These are phyloP conservation scores for Camellia granthamiana DNA, from an alignment of 148 eudicot species.

Conservation along the genomic window DNA sequence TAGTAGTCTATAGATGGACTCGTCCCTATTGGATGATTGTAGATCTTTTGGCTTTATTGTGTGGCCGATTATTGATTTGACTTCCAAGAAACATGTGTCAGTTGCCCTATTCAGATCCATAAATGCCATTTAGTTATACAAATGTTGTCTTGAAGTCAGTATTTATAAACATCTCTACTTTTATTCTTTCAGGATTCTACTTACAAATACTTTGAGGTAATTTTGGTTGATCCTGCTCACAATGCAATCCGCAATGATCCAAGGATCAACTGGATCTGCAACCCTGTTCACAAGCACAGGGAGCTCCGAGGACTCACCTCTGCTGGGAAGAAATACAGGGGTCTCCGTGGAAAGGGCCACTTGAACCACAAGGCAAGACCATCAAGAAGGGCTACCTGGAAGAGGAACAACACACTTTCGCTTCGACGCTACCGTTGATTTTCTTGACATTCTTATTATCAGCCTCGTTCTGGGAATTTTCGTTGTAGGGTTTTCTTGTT, in stretches of 20 bases:
- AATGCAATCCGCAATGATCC: constrained; percentile 46
- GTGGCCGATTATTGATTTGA: neutral
- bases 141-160: neutral
- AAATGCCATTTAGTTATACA: neutral
- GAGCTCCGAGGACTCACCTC: constrained; percentile 56
- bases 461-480: neutral
- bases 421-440: constrained; percentile 46
- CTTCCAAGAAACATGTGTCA: neutral
- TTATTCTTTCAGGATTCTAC: constrained; percentile 40
- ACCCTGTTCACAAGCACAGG: constrained; percentile 57
- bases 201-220: constrained; percentile 49
- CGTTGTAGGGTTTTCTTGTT: neutral
- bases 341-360: constrained; percentile 48
- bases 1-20: neutral
- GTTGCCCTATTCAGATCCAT: neutral
- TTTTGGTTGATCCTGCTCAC: constrained; percentile 51
- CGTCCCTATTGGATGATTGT: neutral
- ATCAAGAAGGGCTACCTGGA: constrained; percentile 54
- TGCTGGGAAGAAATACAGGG: constrained; percentile 51
- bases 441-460: neutral
- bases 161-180: neutral
- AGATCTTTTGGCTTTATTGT: neutral
- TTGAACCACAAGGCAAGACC: constrained; percentile 49
- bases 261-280: constrained; percentile 55
- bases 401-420: constrained; percentile 52